A percentile compares a stretch with the other conserved stretches of the same genome.
Evolutionary conservation across 2,329 filamentous ascomycete genomes (phyloP).

Genomic region (Fusarium sp.): DNA sequence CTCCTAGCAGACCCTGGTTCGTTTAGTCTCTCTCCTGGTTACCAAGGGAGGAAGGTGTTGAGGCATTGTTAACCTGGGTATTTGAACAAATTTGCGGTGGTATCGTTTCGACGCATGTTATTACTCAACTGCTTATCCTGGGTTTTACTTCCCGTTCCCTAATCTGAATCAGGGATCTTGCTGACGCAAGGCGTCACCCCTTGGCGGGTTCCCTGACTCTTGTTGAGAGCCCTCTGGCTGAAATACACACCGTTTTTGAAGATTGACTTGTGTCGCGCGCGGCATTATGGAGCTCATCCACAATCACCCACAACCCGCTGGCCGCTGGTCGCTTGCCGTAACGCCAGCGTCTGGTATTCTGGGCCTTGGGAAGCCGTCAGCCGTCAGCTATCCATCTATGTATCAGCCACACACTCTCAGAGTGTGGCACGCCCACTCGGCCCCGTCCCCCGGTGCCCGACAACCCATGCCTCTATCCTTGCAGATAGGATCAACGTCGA

Average conservation of each 20-base stretch:
- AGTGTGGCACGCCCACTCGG: slow-evolving; percentile 32
- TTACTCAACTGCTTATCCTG: slow-evolving; percentile 13
- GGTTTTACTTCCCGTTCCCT: slow-evolving; percentile 31
- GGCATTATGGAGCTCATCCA: slow-evolving; percentile 37
- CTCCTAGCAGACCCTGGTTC: slow-evolving; percentile 13
- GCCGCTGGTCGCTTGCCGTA: slow-evolving; percentile 27
- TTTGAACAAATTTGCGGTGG: slow-evolving; percentile 1
- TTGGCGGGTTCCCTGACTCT: slow-evolving; percentile 37
- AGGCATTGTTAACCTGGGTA: slow-evolving; percentile 1
- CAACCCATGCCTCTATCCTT: slow-evolving; percentile 36
- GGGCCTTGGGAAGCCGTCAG: slow-evolving; percentile 27
- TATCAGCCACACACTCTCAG: slow-evolving; percentile 36
- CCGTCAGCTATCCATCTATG: slow-evolving; percentile 22
- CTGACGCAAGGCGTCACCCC: slow-evolving; percentile 38
- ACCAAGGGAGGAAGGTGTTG: slow-evolving; percentile 31
- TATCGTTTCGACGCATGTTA: slow-evolving; percentile 3
- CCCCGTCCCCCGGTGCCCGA: slow-evolving; percentile 39
- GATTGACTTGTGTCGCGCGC: slow-evolving; percentile 28
- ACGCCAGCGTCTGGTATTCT: slow-evolving; percentile 30
- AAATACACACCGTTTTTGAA: slow-evolving; percentile 18
- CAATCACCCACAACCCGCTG: slow-evolving; percentile 25
- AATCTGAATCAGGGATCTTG: slow-evolving; percentile 41
- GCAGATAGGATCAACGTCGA: slow-evolving; percentile 38
- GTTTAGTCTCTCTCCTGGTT: slow-evolving; percentile 13
- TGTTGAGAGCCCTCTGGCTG: slow-evolving; percentile 11